Conservation (phyloP, 2,329 filamentous ascomycete species). For the Botrytis squamosa region DNA sequence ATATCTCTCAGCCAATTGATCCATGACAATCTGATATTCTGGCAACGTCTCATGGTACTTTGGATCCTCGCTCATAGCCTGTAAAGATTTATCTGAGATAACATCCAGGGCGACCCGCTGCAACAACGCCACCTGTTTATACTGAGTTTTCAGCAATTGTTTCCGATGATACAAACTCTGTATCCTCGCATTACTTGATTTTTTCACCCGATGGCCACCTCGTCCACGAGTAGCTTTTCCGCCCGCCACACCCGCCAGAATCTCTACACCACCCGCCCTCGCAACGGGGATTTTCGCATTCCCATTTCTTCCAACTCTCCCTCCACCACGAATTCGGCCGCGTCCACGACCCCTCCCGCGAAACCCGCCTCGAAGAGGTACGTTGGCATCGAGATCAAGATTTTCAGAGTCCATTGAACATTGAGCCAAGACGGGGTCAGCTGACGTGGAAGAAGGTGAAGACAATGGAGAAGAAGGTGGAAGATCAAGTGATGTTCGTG, state of each 20-base stretch:
- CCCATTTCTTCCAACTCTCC: conserved; percentile 25
- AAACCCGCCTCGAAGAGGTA: conserved; percentile 24
- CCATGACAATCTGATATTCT: conserved; percentile 32
- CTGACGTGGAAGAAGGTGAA: conserved; percentile 17
- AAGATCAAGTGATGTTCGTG: conserved; percentile 11
- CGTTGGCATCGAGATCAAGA: conserved; percentile 11
- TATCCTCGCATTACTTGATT: conserved; percentile 33
- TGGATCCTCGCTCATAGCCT: conserved; percentile 29
- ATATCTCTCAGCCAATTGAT: conserved; percentile 28
- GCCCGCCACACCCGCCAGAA: conserved; percentile 17
- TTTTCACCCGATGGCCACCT: conserved; percentile 35
- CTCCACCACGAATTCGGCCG: conserved; percentile 28
- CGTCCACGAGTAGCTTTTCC: conserved; percentile 27
- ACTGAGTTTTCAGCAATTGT: conserved; percentile 33
- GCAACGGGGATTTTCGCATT: not conserved
- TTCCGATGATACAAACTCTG: conserved; percentile 36
- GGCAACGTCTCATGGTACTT: conserved; percentile 35
- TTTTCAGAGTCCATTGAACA: conserved; percentile 15
- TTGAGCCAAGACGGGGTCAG: conserved; percentile 17
- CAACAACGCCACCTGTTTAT: conserved; percentile 31
- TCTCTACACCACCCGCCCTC: not conserved
- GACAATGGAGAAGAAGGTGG: conserved; percentile 18
- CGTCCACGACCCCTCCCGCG: conserved; percentile 33
- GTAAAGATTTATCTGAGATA: conserved; percentile 36
- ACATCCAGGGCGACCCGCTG: conserved; percentile 32